Percentiles rank a stretch among this genome's conserved stretches.
Evolutionary conservation across 768 basidiomycete species (phyloP).

Genomic region (Suillus hirtellus): DNA sequence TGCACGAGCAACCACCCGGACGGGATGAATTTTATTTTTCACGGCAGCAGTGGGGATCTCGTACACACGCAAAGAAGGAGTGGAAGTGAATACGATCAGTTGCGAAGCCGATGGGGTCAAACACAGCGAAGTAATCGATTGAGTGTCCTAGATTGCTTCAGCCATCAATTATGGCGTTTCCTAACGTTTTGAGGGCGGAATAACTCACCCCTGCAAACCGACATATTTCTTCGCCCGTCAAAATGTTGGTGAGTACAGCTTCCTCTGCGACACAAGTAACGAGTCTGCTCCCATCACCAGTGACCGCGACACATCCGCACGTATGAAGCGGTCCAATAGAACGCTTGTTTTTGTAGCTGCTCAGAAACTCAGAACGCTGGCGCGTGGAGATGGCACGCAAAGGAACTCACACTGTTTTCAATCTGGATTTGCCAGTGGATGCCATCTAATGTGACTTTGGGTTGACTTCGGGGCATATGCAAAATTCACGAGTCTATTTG

Average conservation of each 20-base stretch:
- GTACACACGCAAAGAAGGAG: slow-evolving; percentile 81
- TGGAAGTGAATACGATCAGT: slow-evolving; percentile 78
- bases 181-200: slow-evolving; percentile 10
- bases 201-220: slow-evolving; percentile 78
- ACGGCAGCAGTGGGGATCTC: slow-evolving; percentile 59
- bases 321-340: slow-evolving; percentile 84
- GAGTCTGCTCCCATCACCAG: slow-evolving; percentile 74
- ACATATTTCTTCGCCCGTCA: slow-evolving; percentile 71
- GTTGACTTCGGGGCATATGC: not conserved
- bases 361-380: not conserved
- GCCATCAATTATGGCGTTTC: slow-evolving; percentile 3
- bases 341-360: slow-evolving; percentile 74
- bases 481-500: slow-evolving; percentile 9
- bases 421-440: slow-evolving; percentile 2
- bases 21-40: slow-evolving; percentile 60
- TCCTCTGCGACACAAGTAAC: slow-evolving; percentile 89
- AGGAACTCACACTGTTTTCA: slow-evolving; percentile 7
- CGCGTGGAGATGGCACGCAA: not conserved
- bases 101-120: slow-evolving; percentile 74
- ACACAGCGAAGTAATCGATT: slow-evolving; percentile 81
- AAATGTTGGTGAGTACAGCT: slow-evolving; percentile 79
- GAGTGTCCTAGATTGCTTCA: slow-evolving; percentile 63
- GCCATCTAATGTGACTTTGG: slow-evolving; percentile 1
- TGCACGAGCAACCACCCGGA: slow-evolving; percentile 76
- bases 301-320: slow-evolving; percentile 79